Evolutionary conservation across 202 grass and related monocot genomes (phyloP).

Genomic region (Dendrocalamus latiflorus): DNA sequence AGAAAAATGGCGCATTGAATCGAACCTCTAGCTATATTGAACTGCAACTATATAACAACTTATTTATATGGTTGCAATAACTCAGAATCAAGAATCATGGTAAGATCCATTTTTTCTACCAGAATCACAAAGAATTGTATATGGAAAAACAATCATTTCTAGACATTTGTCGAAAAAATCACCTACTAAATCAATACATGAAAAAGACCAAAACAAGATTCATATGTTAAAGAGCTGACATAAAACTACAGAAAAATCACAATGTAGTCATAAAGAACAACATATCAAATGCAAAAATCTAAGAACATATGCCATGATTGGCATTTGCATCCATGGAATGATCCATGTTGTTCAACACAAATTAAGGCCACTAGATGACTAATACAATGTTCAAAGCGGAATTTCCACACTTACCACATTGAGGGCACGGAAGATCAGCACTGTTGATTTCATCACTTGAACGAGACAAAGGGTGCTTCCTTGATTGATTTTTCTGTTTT

Average conservation of each 20-base stretch:
- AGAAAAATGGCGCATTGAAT: not conserved
- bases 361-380: not conserved
- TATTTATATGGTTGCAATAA: not conserved
- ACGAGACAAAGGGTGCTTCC: no score
- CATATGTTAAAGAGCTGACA: not conserved
- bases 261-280: not conserved
- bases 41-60: not conserved
- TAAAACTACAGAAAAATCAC: not conserved
- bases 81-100: not conserved
- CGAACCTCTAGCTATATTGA: not conserved
- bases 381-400: not conserved
- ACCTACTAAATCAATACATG: not conserved
- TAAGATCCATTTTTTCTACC: not conserved
- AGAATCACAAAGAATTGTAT: not conserved
- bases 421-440: no score
- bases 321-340: not conserved
- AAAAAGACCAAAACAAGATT: not conserved
- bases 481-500: no score
- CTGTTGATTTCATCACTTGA: no score
- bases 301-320: not conserved
- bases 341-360: conserved; percentile 3
- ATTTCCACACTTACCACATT: not conserved
- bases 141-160: not conserved
- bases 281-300: not conserved
- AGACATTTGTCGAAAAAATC: not conserved